Conservation (phyloP, 306 rosid genomes). For the Cicer arietinum region DNA sequence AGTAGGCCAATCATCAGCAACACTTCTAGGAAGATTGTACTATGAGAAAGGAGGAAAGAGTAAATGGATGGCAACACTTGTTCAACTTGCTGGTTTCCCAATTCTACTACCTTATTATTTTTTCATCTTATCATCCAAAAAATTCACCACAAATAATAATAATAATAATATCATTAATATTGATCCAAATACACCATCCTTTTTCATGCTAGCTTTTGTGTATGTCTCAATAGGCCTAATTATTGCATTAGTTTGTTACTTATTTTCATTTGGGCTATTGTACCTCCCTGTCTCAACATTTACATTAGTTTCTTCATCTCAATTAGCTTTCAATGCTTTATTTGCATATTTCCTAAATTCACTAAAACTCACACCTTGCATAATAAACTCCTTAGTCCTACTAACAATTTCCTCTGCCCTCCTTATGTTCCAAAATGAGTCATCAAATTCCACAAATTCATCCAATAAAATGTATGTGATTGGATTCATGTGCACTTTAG, state of each 20-base stretch:
- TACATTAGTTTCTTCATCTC: conserved; percentile 39
- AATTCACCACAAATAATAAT: not conserved
- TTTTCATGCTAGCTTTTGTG: conserved; percentile 34
- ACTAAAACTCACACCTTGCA: conserved; percentile 46
- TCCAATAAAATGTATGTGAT: conserved; percentile 38
- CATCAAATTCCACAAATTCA: conserved; percentile 17
- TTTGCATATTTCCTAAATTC: conserved; percentile 47
- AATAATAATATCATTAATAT: not conserved
- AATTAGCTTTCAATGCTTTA: conserved; percentile 48
- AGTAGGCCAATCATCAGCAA: conserved; percentile 37
- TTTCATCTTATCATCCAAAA: conserved; percentile 31
- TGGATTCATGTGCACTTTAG: conserved; percentile 47
- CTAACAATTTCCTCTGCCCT: conserved; percentile 44
- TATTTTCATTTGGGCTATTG: conserved; percentile 39
- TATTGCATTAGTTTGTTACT: conserved; percentile 35
- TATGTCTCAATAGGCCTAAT: conserved; percentile 47
- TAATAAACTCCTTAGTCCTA: conserved; percentile 45
- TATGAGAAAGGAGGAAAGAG: conserved; percentile 48
- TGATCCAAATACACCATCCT: conserved; percentile 33
- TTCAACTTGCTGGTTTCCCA: conserved; percentile 42
- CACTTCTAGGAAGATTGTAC: conserved; percentile 47
- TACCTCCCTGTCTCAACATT: conserved; percentile 49
- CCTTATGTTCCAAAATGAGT: conserved; percentile 40
- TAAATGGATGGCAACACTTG: conserved; percentile 49
- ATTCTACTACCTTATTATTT: conserved; percentile 41